These are phyloP conservation scores for Gillenia trifoliata DNA, from an alignment of 306 rosid genomes.

Conservation along the genomic window DNA sequence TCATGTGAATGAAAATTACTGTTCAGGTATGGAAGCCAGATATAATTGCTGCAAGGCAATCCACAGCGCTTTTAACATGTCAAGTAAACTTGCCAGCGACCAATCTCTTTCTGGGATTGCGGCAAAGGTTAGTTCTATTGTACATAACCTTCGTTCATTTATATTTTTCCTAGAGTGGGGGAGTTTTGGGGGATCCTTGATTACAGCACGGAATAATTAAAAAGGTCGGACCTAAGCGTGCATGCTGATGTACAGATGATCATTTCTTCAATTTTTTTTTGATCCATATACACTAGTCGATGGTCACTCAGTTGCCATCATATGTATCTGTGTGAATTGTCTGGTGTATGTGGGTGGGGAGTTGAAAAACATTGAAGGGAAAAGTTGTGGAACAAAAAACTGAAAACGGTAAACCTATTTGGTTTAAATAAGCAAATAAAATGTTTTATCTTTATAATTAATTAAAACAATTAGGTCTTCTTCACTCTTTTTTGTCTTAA, in stretches of 20 bases:
- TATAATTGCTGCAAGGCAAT: conserved; percentile 73
- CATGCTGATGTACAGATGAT: no score
- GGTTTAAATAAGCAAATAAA: not conserved
- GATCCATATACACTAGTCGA: not conserved
- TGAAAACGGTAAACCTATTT: not conserved
- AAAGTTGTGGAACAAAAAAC: not conserved
- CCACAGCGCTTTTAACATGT: conserved; percentile 42
- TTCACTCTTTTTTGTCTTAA: not conserved
- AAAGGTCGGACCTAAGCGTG: not conserved
- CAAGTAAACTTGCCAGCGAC: conserved; percentile 50
- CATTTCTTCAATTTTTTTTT: not conserved
- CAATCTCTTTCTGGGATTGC: conserved; percentile 48
- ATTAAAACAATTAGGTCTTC: not conserved
- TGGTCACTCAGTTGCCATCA: not conserved
- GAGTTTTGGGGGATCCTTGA: not conserved
- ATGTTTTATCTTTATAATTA: not conserved
- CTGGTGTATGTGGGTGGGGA: not conserved
- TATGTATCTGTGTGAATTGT: not conserved
- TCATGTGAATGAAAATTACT: not conserved
- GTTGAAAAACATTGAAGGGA: not conserved
- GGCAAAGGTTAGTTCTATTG: conserved; percentile 51
- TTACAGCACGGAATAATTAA: not conserved
- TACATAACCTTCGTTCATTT: not conserved
- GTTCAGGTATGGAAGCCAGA: conserved; percentile 88
- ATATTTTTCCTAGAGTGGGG: not conserved